These are phyloP conservation scores for Acanthamoeba quina DNA, from an alignment of 208 protist genomes.

Conservation along the genomic window DNA sequence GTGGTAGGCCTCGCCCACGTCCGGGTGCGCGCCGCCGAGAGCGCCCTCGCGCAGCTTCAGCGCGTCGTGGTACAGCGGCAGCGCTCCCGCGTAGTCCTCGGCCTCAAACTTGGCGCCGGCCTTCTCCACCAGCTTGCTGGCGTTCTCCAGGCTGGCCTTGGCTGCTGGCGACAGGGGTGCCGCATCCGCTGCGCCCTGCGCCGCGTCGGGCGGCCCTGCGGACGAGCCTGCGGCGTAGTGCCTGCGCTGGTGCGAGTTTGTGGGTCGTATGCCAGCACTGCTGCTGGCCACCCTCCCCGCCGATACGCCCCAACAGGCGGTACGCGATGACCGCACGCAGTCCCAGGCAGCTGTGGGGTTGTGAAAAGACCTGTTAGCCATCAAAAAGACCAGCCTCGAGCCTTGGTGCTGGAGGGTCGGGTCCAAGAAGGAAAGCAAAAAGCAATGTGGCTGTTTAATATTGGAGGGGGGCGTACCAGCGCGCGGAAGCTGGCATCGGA, in stretches of 20 bases:
- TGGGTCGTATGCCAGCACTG: too few relatives aligned
- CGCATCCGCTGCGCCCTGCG: background rate
- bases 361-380: too few relatives aligned
- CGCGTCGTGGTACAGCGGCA: background rate
- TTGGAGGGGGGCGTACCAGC: too few relatives aligned
- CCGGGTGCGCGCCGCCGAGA: background rate
- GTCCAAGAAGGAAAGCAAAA: too few relatives aligned
- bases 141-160: background rate
- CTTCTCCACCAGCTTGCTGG: background rate
- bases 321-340: too few relatives aligned
- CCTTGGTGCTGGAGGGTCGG: too few relatives aligned
- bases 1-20: constrained; percentile 39
- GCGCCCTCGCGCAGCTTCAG: constrained; percentile 8
- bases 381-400: too few relatives aligned
- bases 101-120: background rate
- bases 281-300: too few relatives aligned
- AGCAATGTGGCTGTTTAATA: too few relatives aligned
- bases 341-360: too few relatives aligned
- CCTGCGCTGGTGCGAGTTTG: background rate
- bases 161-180: background rate
- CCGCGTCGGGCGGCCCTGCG: background rate
- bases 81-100: background rate
- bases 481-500: too few relatives aligned
- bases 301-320: too few relatives aligned
- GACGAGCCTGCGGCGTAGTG: background rate